These are phyloP conservation scores for Wickerhamiella spandovensis DNA, from an alignment of 805 yeast species.

Conservation along the genomic window DNA sequence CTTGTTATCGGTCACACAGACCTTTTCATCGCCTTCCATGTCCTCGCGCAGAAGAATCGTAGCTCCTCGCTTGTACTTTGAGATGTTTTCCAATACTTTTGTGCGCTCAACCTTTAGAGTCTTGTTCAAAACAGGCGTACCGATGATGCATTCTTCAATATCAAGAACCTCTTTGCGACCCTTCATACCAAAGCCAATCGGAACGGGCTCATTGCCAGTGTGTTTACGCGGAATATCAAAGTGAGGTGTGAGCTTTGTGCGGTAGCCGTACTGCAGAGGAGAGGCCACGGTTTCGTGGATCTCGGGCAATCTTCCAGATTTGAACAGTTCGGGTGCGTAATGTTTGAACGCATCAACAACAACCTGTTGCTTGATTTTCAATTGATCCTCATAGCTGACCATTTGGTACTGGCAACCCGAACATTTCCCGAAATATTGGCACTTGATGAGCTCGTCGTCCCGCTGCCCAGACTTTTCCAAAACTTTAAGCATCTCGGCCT, in stretches of 20 bases:
- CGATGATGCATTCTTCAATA: constrained; percentile 88
- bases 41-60: constrained; percentile 77
- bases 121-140: constrained; percentile 61
- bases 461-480: constrained; percentile 31
- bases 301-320: constrained; percentile 34
- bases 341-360: constrained; percentile 69
- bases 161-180: constrained; percentile 62
- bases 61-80: constrained; percentile 59
- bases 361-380: constrained; percentile 57
- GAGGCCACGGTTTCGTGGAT: constrained; percentile 57
- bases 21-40: constrained; percentile 35
- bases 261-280: constrained; percentile 61
- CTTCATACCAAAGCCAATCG: constrained; percentile 79
- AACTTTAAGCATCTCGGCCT: constrained; percentile 55
- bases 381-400: constrained; percentile 58
- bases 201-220: constrained; percentile 39
- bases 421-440: constrained; percentile 82
- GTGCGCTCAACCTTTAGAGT: constrained; percentile 62
- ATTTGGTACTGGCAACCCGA: constrained; percentile 93
- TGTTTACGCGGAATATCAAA: constrained; percentile 56
- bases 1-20: constrained; percentile 68
- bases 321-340: constrained; percentile 36
- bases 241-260: constrained; percentile 95
- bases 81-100: constrained; percentile 36
- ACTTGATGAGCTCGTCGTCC: constrained; percentile 49